Evolutionary conservation across 2,329 filamentous ascomycete genomes (phyloP), one percentile per base, ranked within the genome.

Genomic region (Neopestalotiopsis rosae): DNA sequence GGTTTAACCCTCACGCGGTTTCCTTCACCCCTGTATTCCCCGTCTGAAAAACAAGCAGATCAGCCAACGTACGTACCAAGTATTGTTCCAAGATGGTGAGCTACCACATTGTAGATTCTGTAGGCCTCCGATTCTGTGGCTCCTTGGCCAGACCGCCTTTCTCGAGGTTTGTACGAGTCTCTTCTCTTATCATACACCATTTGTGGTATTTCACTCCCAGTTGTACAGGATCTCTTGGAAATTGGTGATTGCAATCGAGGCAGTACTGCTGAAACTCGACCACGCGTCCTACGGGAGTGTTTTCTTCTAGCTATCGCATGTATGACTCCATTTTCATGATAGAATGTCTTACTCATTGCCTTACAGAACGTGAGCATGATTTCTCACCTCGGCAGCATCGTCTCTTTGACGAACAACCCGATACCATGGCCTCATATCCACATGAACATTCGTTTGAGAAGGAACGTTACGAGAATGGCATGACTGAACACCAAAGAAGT

Each of bases 41-140:
- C 17, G 45, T 52, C 45, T 38, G 34, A 10, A 52, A 20, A 52
- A 52, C 45, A 52, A 52, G 45, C 45, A 9, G 17, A 52, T 52
- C 45, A 17, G 45, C 45, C 20, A 20, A 20, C 45, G 14, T 17
- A 20, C 45, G 45, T 7, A n/a, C 45, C 45, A n/a, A 17, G 45
- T n/a, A 52, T 17, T 5, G 14, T 52, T 52, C 45, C 45, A 52
- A 52, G 45, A 52, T 52, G 45, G 45, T 6, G 45, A 52, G 45
- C n/a, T 52, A 52, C 45, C 45, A 52, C n/a, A 52, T 52, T 52
- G 45, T 52, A 52, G 45, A 52, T 52, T 52, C 45, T 52, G 45
- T 52, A 52, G n/a, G 45, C 45, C 45, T 24, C 45, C 45, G 45
- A n/a, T 38, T 17, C 45, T 28, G 45, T 20, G 45, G 45, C 20